A percentile compares a stretch with the other conserved stretches of the same genome.
Evolutionary conservation across 2,329 filamentous ascomycete species (phyloP).

Genomic region (Periconia sp.): DNA sequence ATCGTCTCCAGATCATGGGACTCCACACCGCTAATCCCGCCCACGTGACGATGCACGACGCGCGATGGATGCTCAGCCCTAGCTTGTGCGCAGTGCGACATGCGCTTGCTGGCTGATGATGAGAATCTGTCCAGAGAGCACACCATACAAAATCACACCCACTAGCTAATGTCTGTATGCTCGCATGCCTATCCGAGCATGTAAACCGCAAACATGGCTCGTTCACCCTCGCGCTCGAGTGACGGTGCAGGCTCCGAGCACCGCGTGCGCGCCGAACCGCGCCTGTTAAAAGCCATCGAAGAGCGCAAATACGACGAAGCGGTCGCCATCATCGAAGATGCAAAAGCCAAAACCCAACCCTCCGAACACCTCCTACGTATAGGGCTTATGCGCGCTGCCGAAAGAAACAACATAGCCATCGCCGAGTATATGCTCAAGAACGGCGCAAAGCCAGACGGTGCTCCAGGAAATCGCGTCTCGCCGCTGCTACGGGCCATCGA

Average conservation of each 20-base stretch:
- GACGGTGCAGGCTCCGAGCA: slow-evolving; percentile 35
- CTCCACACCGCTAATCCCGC: slow-evolving; percentile 2
- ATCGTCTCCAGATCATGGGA: no score
- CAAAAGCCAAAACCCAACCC: slow-evolving; percentile 32
- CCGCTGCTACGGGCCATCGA: slow-evolving; percentile 38
- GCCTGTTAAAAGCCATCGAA: slow-evolving; percentile 40
- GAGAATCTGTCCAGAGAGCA: background rate
- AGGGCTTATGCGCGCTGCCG: slow-evolving; percentile 37
- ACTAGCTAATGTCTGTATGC: background rate
- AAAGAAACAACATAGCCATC: slow-evolving; percentile 32
- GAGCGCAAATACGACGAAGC: slow-evolving; percentile 31
- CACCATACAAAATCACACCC: background rate
- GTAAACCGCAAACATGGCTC: slow-evolving; percentile 29
- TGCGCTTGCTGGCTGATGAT: background rate
- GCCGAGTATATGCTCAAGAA: slow-evolving; percentile 35
- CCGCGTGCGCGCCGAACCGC: slow-evolving; percentile 33
- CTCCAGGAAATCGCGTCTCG: slow-evolving; percentile 29
- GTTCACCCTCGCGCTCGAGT: slow-evolving; percentile 39
- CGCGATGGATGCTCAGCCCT: background rate
- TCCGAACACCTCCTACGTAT: slow-evolving; percentile 40
- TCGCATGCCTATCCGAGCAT: slow-evolving; percentile 4
- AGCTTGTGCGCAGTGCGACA: background rate
- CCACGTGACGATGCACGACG: slow-evolving; percentile 33
- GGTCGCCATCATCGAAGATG: slow-evolving; percentile 39
- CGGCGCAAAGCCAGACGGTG: slow-evolving; percentile 39